Base-by-base conservation (phyloP, 2,329 filamentous ascomycete genomes). In the Polytolypa hystricis region DNA sequence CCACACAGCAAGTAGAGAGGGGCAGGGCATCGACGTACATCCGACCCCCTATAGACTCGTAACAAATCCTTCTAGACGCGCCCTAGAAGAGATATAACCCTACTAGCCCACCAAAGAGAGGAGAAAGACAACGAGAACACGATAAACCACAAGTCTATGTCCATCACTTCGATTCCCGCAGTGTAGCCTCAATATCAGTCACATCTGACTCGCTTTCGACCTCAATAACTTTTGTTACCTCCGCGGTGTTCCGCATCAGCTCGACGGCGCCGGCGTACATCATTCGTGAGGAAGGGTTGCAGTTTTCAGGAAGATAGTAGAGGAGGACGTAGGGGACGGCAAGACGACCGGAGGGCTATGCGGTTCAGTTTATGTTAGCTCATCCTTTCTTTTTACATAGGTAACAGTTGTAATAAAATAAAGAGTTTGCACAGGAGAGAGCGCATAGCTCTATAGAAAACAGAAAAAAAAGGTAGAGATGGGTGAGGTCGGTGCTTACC, bases 181-280 rank as follows among this genome's bases (percentile, higher is more conserved):
- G 60, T 62, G 75, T 81, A 46, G 73, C 66, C 39, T 87, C 83
- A 44, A 96, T 77, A n/a, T 81, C 78, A 46, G 83, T 77, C 48
- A 96, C 56, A 37, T 95, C 89, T 37, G 93, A 85, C 3, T 74
- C 72, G 14, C 74, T 78, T 48, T 83, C 77, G 33, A 96, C 77
- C 60, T 96, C 89, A 43, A 98, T 74, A 17, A 96, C 80, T 48
- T 75, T 77, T 37, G 81, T 80, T n/a, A 86, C 87, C 65, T 95
- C 86, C 41, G 84, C 84, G 37, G 84, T 93, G 55, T 84, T 93
- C 46, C 87, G 77, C 81, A 96, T 86, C 58, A 96, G 64, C 65
- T 98, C 91, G 63, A 95, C 94, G 29, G 91, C 91, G 26, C 87
- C 83, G 19, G 91, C 91, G 58, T 96, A 98, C 56, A 91, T 67